Evolutionary conservation across 2,329 filamentous ascomycete species (phyloP), one percentile per base, ranked within the genome.

Genomic region (Clathrospora elynae): DNA sequence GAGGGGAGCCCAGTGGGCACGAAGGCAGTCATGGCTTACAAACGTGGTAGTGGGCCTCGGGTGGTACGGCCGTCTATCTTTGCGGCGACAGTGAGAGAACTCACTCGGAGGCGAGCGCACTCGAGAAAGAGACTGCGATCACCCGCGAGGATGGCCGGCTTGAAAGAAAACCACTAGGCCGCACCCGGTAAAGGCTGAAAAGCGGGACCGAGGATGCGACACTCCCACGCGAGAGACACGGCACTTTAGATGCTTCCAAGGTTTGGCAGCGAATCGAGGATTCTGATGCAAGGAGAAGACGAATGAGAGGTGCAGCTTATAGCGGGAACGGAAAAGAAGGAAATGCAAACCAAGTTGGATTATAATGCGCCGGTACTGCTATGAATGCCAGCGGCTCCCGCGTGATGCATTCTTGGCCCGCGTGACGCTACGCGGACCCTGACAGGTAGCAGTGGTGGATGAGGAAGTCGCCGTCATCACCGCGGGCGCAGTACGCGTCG

Each of bases 1-100:
- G 49, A 23, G 34, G 57, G 35, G 34, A 45, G 48, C 31, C 49
- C 53, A 35, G 46, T 44, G 35, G 60, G 54, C 42, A 55, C 57
- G 51, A 68, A 63, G 35, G 57, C 49, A 34, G 62, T 60, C 63
- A 66, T 66, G 31, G 51, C 53, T 49, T 31, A 35, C 35, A 29
- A 28, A 46, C 30, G 36, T 19, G 40, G 24, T 13, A 35, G 35
- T 20, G 44, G 35, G 13, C 38, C 44, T 30, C 37, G 25, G 47
- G 28, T 30, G 25, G 29, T 19, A 35, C 33, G 30, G 33, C 43
- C 13, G 48, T 32, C 30, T 37, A 25, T 26, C 42, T 38, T 37
- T n/a, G n/a, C 25, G 30, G 42, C 20, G 25, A 20, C 20, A 41
- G 25, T 28, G 32, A 34, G 35, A 46, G 43, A 40, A 33, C 20